Evolutionary conservation across 768 basidiomycete genomes (phyloP).

Genomic region (Pleurotus tuber-regium): DNA sequence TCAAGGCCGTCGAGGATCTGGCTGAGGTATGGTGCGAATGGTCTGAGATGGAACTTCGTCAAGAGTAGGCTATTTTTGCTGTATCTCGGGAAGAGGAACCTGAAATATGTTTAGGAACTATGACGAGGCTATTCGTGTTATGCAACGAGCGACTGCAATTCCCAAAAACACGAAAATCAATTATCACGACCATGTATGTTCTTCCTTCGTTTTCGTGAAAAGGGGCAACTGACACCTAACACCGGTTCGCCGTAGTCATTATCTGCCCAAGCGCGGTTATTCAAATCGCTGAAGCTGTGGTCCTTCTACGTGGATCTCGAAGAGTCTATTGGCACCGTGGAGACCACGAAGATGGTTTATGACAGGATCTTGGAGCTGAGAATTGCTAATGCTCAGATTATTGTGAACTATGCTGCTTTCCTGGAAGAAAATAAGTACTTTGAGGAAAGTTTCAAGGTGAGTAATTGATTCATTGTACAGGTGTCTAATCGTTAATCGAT

Average conservation of each 20-base stretch:
- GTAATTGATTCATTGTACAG: constrained; percentile 6
- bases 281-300: constrained; percentile 99
- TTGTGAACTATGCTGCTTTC: constrained; percentile 96
- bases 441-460: constrained; percentile 96
- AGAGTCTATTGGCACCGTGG: constrained; percentile 93
- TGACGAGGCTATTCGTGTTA: constrained; percentile 90
- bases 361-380: constrained; percentile 95
- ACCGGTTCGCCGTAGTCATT: constrained; percentile 51
- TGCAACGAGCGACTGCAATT: constrained; percentile 93
- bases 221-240: constrained; percentile 4
- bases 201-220: neutral
- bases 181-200: constrained; percentile 89
- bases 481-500: constrained; percentile 12
- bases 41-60: constrained; percentile 96
- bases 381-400: constrained; percentile 97
- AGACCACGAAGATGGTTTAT: constrained; percentile 88
- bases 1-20: constrained; percentile 94
- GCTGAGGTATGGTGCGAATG: constrained; percentile 99
- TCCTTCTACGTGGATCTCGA: constrained; percentile 98
- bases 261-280: constrained; percentile 83
- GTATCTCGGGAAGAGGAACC: too few species aligned
- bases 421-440: constrained; percentile 97
- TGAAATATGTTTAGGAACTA: constrained; percentile 91
- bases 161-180: constrained; percentile 89
- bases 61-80: constrained; percentile 70